Conservation (phyloP, 768 basidiomycete genomes). For the Termitomyces eurrhizus region DNA sequence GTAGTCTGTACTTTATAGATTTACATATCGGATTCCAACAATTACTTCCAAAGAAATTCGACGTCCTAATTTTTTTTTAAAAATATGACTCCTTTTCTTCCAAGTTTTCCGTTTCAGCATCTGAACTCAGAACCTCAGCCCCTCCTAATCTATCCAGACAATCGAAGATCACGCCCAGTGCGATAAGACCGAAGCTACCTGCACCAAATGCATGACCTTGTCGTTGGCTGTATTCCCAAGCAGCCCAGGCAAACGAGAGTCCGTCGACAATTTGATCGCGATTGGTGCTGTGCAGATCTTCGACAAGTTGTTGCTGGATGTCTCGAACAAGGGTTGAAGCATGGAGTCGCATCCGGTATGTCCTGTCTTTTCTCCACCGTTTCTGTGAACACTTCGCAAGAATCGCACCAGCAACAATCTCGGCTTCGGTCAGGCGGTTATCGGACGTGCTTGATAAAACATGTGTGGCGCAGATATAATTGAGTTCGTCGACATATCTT, state of each 20-base stretch:
- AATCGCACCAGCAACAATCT: conserved; percentile 73
- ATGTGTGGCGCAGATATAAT: conserved; percentile 68
- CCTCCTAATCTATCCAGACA: conserved; percentile 37
- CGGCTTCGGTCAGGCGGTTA: conserved; percentile 61
- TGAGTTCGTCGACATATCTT: conserved; percentile 59
- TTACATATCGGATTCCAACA: too few species aligned
- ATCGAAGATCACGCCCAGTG: conserved; percentile 55
- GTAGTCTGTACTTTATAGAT: too few species aligned
- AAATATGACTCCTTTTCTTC: not conserved
- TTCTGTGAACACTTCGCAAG: conserved; percentile 64
- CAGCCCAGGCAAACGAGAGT: conserved; percentile 57
- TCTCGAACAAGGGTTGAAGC: conserved; percentile 47
- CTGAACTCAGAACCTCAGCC: not conserved
- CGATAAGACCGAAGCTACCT: conserved; percentile 67
- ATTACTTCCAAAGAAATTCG: not conserved
- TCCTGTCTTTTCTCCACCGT: conserved; percentile 54
- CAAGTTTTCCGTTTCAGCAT: not conserved
- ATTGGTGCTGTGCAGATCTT: conserved; percentile 22
- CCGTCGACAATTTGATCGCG: conserved; percentile 29
- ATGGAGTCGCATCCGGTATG: conserved; percentile 61
- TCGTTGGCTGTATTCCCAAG: conserved; percentile 55
- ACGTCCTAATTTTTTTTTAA: not conserved
- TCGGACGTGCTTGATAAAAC: conserved; percentile 56
- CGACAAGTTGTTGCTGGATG: conserved; percentile 36
- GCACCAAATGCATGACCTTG: conserved; percentile 42